These are phyloP conservation scores for Carex parvula DNA, from an alignment of 176 grass and related monocot genomes.

Conservation along the genomic window DNA sequence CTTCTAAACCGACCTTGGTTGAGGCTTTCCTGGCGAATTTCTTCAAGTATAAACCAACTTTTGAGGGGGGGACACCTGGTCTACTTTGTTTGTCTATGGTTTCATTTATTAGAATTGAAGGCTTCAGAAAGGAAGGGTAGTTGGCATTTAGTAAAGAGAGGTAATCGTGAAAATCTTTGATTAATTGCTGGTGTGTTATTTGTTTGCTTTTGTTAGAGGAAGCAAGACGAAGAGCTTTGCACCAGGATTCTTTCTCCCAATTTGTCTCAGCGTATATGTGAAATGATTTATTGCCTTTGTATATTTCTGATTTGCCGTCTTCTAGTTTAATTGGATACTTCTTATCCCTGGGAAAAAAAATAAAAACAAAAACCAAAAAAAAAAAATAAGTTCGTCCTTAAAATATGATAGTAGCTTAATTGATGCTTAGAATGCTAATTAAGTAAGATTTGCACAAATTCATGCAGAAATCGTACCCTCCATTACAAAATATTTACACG, in stretches of 20 bases:
- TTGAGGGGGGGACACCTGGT: conserved; percentile 60
- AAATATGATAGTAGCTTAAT: conserved; percentile 17
- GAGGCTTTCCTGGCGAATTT: conserved; percentile 85
- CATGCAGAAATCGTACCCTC: background rate
- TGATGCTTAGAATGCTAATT: conserved; percentile 14
- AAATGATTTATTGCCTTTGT: conserved; percentile 72
- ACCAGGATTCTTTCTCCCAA: conserved; percentile 99
- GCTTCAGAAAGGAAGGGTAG: conserved; percentile 94
- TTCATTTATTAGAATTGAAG: conserved; percentile 45
- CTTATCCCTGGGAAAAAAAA: conserved; percentile 64
- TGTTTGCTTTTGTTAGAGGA: conserved; percentile 48
- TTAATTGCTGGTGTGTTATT: conserved; percentile 54
- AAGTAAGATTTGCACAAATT: conserved; percentile 9
- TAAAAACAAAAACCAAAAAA: conserved; percentile 23
- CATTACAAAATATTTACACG: background rate
- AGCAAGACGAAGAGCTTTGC: conserved; percentile 89
- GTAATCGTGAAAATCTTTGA: conserved; percentile 66
- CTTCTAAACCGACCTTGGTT: conserved; percentile 48
- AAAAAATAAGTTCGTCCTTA: background rate
- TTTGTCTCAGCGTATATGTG: conserved; percentile 81
- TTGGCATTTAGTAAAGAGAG: conserved; percentile 76
- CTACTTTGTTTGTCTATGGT: conserved; percentile 48
- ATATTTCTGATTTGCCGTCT: conserved; percentile 56
- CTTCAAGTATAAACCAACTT: conserved; percentile 76
- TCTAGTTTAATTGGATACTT: conserved; percentile 92